These are phyloP conservation scores for Penicillium sp. DNA, from an alignment of 2,329 filamentous ascomycete genomes.

Conservation along the genomic window DNA sequence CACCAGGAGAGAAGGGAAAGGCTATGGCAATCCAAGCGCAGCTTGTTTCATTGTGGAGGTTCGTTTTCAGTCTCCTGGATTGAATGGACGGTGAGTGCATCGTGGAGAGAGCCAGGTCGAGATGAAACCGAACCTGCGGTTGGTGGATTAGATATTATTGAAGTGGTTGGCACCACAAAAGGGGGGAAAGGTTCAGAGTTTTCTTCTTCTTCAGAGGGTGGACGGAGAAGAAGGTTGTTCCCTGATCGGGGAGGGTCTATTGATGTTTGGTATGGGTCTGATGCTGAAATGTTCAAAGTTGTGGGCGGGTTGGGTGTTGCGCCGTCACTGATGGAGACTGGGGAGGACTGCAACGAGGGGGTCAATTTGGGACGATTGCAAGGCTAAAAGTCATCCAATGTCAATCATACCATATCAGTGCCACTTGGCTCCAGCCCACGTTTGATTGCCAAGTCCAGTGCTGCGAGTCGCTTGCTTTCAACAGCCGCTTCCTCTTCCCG, in stretches of 20 bases:
- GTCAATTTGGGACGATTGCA: background rate
- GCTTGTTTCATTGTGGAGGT: background rate
- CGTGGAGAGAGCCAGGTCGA: constrained; percentile 5
- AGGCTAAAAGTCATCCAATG: background rate
- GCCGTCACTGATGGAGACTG: background rate
- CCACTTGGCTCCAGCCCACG: constrained; percentile 43
- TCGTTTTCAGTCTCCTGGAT: background rate
- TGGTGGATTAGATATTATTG: constrained; percentile 4
- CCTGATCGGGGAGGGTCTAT: constrained; percentile 4
- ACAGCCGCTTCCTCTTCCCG: constrained; percentile 53
- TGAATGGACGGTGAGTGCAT: background rate
- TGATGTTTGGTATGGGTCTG: constrained; percentile 6
- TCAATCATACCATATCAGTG: constrained; percentile 24
- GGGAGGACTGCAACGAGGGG: background rate
- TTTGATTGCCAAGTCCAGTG: constrained; percentile 49
- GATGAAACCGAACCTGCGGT: constrained; percentile 5
- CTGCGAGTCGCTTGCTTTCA: constrained; percentile 49
- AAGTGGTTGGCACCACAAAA: constrained; percentile 13
- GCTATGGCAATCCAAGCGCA: background rate
- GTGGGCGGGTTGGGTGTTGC: background rate
- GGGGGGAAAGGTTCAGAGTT: constrained; percentile 31
- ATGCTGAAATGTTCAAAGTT: constrained; percentile 5
- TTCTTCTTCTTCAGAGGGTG: constrained; percentile 14
- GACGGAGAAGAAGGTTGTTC: constrained; percentile 13
- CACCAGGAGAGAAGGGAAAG: background rate